Percentiles rank a stretch among this genome's conserved stretches.
Conservation (phyloP, 2,329 filamentous ascomycete genomes). For the Cucurbitaria berberidis region DNA sequence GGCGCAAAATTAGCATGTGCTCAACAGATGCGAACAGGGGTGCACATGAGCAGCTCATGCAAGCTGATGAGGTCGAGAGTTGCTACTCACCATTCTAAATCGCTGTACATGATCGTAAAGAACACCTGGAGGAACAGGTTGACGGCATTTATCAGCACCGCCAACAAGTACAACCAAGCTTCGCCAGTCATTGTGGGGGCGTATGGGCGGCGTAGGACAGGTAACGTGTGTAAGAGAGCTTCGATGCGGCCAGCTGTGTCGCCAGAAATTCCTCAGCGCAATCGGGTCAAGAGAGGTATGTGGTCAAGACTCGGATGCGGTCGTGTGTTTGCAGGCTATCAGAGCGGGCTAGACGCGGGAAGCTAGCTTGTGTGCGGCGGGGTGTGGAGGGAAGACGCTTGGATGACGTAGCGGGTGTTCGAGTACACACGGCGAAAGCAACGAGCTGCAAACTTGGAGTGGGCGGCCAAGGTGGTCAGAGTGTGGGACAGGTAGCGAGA, state of each 20-base stretch:
- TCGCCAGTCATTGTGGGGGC: constrained; percentile 83
- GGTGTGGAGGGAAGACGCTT: constrained; percentile 24
- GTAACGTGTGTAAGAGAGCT: constrained; percentile 11
- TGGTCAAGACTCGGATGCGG: constrained; percentile 32
- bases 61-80: background rate
- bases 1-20: constrained; percentile 43
- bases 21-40: constrained; percentile 5
- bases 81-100: constrained; percentile 88
- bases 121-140: constrained; percentile 99
- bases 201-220: constrained; percentile 32
- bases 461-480: constrained; percentile 13
- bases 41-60: background rate
- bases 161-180: constrained; percentile 96
- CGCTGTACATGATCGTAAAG: constrained; percentile 99
- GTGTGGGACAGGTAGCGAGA: constrained; percentile 31
- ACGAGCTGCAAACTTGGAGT: constrained; percentile 7
- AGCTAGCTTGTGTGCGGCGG: constrained; percentile 42
- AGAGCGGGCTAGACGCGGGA: constrained; percentile 40
- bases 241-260: constrained; percentile 14
- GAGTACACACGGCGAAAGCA: constrained; percentile 6
- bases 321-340: constrained; percentile 45
- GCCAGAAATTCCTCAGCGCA: constrained; percentile 18
- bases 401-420: constrained; percentile 31
- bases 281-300: constrained; percentile 18
- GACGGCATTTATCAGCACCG: constrained; percentile 99